Base-by-base conservation (phyloP, 345 rosid species). In the Gossypium raimondii region DNA sequence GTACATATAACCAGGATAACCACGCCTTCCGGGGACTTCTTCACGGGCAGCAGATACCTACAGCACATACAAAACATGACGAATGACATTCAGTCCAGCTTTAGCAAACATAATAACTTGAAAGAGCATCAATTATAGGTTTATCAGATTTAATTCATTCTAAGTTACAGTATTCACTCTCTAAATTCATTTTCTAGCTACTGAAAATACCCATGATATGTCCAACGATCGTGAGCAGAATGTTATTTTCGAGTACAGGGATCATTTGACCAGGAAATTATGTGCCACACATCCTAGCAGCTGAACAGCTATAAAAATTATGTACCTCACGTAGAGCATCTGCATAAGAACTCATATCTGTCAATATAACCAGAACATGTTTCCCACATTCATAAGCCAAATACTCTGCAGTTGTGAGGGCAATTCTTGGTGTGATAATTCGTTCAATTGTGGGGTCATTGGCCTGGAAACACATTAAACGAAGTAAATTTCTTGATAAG, bases 21-120 rank as follows among this genome's bases (percentile, higher is more conserved):
- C 99, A 87, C 98, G 97, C 82, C 99, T 89, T 83, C 99, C 99
- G 11, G 99, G 99, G 9, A 95, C 99, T 89, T 93, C 99, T 76
- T 95, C 99, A 72, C 99, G 81, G 53, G 99, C 99, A 85, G 99
- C 99, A 77, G 98, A 95, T 44, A 95, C 98, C 99, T 95, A 85
- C 63, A 86, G 18, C 52, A 45, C 79, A 78, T 59, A 73, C 53
- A 57, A 24, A 24, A 59, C 43, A 56, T 67, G n/a, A 67, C 6
- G 24, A 43, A 61, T 73, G 51, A 73, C 22, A 7, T 24, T 34
- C 52, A 18, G 24, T 43, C 56, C 29, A 73, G 50, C 16, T 5
- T 55, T 34, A 29, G 14, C 41, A 43, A 20, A 45, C 41, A 22
- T 47, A 52, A 13, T 67, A 47, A 22, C 22, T 52, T 20, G n/a